These are phyloP conservation scores for Orbilia quercus DNA, from an alignment of 2,329 filamentous ascomycete species.

Conservation along the genomic window DNA sequence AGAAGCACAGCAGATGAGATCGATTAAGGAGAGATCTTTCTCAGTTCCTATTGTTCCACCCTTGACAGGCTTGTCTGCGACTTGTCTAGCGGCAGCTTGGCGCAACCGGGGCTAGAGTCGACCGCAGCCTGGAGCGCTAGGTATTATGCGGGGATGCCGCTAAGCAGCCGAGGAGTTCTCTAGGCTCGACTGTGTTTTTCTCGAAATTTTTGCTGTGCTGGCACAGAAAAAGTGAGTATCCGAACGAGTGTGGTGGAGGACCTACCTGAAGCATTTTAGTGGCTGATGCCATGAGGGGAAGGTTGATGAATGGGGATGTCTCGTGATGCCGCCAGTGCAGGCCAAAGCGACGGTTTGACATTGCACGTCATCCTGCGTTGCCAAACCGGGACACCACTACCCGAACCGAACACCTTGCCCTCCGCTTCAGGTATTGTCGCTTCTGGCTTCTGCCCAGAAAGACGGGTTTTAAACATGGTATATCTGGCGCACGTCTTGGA, in stretches of 20 bases:
- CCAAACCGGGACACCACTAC: not conserved
- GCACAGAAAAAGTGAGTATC: not conserved
- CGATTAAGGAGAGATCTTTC: conserved; percentile 36
- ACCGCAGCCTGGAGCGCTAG: conserved; percentile 2
- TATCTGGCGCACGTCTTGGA: too few relatives aligned
- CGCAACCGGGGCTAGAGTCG: conserved; percentile 27
- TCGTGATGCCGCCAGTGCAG: conserved; percentile 33
- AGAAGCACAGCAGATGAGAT: conserved; percentile 10
- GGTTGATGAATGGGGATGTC: conserved; percentile 30
- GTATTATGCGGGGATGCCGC: conserved; percentile 39
- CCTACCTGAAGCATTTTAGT: conserved; percentile 37
- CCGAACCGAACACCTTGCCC: conserved; percentile 22
- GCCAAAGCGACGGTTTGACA: conserved; percentile 20
- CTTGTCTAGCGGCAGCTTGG: conserved; percentile 20
- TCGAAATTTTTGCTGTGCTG: too few relatives aligned
- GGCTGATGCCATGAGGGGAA: conserved; percentile 8
- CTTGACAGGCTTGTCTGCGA: not conserved
- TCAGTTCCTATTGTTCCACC: not conserved
- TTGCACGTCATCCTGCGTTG: conserved; percentile 1
- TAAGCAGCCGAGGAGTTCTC: conserved; percentile 21
- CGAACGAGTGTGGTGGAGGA: conserved; percentile 12
- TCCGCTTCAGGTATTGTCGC: not conserved
- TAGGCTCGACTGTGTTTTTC: too few relatives aligned
- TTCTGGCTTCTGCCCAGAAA: not conserved
- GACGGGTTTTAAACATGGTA: not conserved